phyloP scores from a whole-genome alignment of 2,329 filamentous ascomycete genomes.

The Diaporthe sp. region DNA sequence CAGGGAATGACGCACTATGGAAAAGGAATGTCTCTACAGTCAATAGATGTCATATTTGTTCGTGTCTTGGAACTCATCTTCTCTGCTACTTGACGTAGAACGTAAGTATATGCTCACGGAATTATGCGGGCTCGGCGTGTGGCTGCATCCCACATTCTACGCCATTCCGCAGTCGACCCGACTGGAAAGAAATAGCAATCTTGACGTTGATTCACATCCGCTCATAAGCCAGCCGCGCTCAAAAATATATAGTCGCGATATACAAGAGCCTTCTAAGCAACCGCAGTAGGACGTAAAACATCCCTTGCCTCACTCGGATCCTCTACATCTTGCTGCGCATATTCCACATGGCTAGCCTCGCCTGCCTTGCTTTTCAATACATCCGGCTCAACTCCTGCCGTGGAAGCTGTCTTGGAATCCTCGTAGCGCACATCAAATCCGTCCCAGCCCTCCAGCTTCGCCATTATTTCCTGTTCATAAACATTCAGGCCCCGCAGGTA shows the following conservation, averaged over 20 bases:
- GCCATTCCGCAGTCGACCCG: too few relatives aligned
- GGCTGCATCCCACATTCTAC: too few relatives aligned
- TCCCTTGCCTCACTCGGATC: conserved; percentile 26
- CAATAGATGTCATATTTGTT: too few relatives aligned
- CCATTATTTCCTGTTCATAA: conserved; percentile 16
- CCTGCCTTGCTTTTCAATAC: background rate
- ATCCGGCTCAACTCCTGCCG: background rate
- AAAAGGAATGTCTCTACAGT: too few relatives aligned
- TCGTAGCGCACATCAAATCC: conserved; percentile 32
- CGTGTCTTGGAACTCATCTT: too few relatives aligned
- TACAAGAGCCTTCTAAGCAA: background rate
- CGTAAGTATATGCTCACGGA: too few relatives aligned
- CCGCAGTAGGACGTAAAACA: conserved; percentile 8
- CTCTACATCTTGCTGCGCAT: background rate
- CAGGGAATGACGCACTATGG: too few relatives aligned
- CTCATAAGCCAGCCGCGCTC: too few relatives aligned
- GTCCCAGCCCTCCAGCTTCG: conserved; percentile 9
- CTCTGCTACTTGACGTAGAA: too few relatives aligned
- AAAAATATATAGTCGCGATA: background rate
- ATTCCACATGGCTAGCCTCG: background rate
- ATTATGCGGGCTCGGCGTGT: too few relatives aligned
- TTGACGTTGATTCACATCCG: too few relatives aligned
- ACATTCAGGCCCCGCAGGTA: background rate
- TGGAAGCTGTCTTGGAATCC: background rate
- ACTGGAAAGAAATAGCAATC: too few relatives aligned